Evolutionary conservation across 352 stramenopile species (phyloP).

Genomic region (Pythium brachiatum): DNA sequence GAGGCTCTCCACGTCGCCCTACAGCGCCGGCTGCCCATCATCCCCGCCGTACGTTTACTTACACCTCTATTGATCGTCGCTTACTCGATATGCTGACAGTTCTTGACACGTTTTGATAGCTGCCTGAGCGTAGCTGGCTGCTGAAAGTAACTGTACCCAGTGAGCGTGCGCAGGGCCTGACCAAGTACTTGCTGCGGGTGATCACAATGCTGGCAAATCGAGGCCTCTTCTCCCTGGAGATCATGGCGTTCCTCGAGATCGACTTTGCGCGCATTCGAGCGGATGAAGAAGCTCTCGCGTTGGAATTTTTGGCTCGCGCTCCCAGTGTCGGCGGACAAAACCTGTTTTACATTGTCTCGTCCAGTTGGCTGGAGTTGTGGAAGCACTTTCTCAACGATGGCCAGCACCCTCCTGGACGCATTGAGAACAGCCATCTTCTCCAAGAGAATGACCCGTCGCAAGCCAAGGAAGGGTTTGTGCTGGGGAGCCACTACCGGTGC

Average conservation of each 20-base stretch:
- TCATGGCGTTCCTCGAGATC: slow-evolving; percentile 73
- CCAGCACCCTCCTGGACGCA: slow-evolving; percentile 22
- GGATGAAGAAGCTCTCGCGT: slow-evolving; percentile 58
- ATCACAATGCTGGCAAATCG: slow-evolving; percentile 47
- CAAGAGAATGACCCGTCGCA: neutral
- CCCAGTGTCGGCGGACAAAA: slow-evolving; percentile 13
- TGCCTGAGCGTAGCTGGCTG: slow-evolving; percentile 46
- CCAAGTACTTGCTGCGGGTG: slow-evolving; percentile 50
- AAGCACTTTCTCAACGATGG: slow-evolving; percentile 33
- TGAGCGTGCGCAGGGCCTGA: slow-evolving; percentile 35
- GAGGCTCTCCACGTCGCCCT: slow-evolving; percentile 41
- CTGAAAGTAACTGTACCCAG: slow-evolving; percentile 39
- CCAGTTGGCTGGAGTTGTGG: slow-evolving; percentile 45
- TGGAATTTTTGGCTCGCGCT: slow-evolving; percentile 32
- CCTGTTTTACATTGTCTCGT: slow-evolving; percentile 39
- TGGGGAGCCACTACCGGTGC: slow-evolving; percentile 49
- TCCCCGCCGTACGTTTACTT: slow-evolving; percentile 34
- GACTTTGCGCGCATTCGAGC: slow-evolving; percentile 43
- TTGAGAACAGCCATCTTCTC: slow-evolving; percentile 43
- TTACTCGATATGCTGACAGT: neutral
- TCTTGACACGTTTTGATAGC: slow-evolving; percentile 11
- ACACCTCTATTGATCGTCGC: too few relatives aligned
- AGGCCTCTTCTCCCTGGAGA: slow-evolving; percentile 56
- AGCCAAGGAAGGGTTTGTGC: slow-evolving; percentile 25
- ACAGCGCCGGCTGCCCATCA: slow-evolving; percentile 40